Base-by-base conservation (phyloP, 129 eudicot genomes). In the Erigeron canadensis region DNA sequence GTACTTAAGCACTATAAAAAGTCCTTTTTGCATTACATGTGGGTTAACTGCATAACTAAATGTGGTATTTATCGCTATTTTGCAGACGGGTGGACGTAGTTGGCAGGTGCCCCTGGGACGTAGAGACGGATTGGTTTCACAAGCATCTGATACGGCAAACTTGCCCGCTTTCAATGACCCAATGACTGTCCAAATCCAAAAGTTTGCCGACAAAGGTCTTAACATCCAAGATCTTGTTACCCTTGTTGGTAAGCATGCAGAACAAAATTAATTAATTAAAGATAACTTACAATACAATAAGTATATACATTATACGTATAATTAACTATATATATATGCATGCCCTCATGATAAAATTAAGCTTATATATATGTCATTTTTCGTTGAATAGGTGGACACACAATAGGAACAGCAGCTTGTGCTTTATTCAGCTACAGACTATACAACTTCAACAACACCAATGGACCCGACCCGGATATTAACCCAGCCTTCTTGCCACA, bases 391-490 rank as follows among this genome's bases (percentile, higher is more conserved):
- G 96, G 97, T 4, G 96, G 85, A 1, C 97, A 91, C 69, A 88
- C 93, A 4, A 85, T 86, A 10, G 97, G 97, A 38, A 82, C 89
- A 45, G 61, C 91, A 21, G 85, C 88, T 15, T 91, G 97, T 78
- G 73, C 70, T 6, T 47, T 79, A 79, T 81, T 91, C 68, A 70
- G 82, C 22, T 77, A 91, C 82, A 87, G 96, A 50, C 74, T 91
- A 8, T 81, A 88, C 82, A 86, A 84, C 89, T 88, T 50, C 75
- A 86, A 70, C 39, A 47, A 76, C 47, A 69, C 81, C 45, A 80
- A 77, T 6, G 81, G 72, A 12, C 76, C 90, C 1, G 96, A 88
- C 80, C 93, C 89, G 2, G 34, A 28, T 28, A 28, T 28, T 28
- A 28, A 28, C 34, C 34, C 1, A 28, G 34, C 34, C 34, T 28